Conservation (phyloP, 495 filamentous ascomycete species). For the Trichodelitschia bisporula region DNA sequence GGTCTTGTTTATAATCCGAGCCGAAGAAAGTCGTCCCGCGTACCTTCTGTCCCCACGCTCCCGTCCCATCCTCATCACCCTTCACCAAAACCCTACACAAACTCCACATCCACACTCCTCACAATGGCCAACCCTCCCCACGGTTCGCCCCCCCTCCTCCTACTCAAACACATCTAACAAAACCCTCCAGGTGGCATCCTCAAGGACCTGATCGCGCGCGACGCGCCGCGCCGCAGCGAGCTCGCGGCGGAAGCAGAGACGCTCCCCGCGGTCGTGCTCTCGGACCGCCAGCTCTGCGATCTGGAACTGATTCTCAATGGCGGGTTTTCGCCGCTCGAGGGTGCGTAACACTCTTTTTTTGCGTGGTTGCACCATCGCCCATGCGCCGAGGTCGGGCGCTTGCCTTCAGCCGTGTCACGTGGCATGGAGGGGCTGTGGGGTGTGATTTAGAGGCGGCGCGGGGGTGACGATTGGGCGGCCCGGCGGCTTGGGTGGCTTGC, state of each 20-base stretch:
- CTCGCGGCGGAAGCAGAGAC: slow-evolving; percentile 65
- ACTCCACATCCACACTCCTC: neutral
- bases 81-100: no score
- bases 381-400: slow-evolving; percentile 4
- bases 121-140: slow-evolving; percentile 67
- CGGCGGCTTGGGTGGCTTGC: no score
- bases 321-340: slow-evolving; percentile 92
- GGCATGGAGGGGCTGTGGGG: slow-evolving; percentile 5
- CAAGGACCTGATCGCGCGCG: slow-evolving; percentile 87
- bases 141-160: slow-evolving; percentile 16
- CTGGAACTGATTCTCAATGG: slow-evolving; percentile 89
- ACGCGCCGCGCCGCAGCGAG: slow-evolving; percentile 49
- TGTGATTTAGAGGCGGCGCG: slow-evolving; percentile 1
- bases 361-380: no score
- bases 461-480: no score
- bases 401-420: slow-evolving; percentile 3
- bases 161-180: neutral
- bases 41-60: no score
- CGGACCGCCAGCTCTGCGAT: slow-evolving; percentile 90
- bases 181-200: slow-evolving; percentile 64
- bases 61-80: no score
- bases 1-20: no score
- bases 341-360: slow-evolving; percentile 24
- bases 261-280: slow-evolving; percentile 61
- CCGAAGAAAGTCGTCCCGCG: no score